Evolutionary conservation across 2,329 filamentous ascomycete species (phyloP), one percentile per base, ranked within the genome.

Genomic region (Elsinoe ampelina): DNA sequence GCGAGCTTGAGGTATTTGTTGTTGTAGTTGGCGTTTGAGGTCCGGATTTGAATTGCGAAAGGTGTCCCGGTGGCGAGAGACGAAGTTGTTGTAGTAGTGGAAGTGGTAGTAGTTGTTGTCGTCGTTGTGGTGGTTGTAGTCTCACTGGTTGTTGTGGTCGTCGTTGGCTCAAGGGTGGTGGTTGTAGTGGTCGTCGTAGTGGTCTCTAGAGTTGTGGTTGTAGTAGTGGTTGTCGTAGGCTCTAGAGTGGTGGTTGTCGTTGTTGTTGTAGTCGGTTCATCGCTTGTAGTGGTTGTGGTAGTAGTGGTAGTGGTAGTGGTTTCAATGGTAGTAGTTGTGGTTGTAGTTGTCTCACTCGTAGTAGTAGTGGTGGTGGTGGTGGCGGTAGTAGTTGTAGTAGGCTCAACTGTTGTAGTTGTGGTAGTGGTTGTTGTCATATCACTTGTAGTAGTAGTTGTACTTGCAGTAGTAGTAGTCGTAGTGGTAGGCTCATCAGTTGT

Each of bases 111-210:
- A 10, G 47, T 51, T 2, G 47, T 51, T 2, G 47, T 51, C 10
- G 30, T 51, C 5, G 47, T 51, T 35, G 47, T 38, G 30, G 47
- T 51, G 3, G 30, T 51, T 5, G 47, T 51, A 36, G 47, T 51
- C 8, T 11, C 20, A 30, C 17, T 47, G n/a, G 42, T 47, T 34
- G 42, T 47, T 12, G 42, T 47, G 15, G 30, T 36, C 13, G 30
- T 35, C 7, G 42, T 47, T 20, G 42, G 17, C 20, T 47, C 22
- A 2, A n/a, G 13, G 2, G 36, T 39, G 5, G 36, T 39, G n/a
- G 17, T 47, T 20, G 17, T 47, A 47, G 17, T 47, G 5, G 42
- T 47, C 3, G 42, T 20, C n/a, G 22, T 47, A 11, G 22, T 20
- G 5, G 17, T 5, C 12, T n/a, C 19, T 47, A 30, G 26, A 30